Conservation (phyloP, 768 basidiomycete species). For the Boletus vermiculosoides region DNA sequence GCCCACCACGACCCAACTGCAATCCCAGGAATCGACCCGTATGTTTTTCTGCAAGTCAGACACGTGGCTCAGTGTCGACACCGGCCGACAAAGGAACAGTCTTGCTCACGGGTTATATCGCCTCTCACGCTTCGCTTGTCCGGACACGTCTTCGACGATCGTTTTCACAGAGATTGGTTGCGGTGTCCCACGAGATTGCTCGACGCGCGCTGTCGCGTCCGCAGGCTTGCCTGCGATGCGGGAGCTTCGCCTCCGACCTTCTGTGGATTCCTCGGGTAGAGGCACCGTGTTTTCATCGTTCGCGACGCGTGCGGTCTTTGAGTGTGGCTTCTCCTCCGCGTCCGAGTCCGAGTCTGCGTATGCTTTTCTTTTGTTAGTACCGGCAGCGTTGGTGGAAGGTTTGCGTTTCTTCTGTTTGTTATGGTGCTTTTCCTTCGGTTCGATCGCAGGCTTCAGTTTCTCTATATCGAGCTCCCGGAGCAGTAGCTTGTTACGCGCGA, state of each 20-base stretch:
- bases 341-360: constrained; percentile 25
- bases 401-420: constrained; percentile 8
- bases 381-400: background rate
- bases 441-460: constrained; percentile 41
- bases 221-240: constrained; percentile 56
- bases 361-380: constrained; percentile 43
- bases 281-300: constrained; percentile 23
- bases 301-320: constrained; percentile 15
- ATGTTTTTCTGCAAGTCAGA: constrained; percentile 56
- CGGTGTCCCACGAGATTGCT: constrained; percentile 36
- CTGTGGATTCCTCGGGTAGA: background rate
- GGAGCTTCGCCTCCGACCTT: constrained; percentile 59
- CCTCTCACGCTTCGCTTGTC: constrained; percentile 34
- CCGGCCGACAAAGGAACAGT: background rate
- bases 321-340: constrained; percentile 31
- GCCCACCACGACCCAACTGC: constrained; percentile 85
- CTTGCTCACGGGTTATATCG: constrained; percentile 33
- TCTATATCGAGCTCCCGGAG: constrained; percentile 43
- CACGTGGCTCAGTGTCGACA: constrained; percentile 19
- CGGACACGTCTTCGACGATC: constrained; percentile 36
- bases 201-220: constrained; percentile 46
- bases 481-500: constrained; percentile 43
- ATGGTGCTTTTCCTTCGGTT: constrained; percentile 43
- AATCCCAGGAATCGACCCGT: constrained; percentile 78
- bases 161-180: constrained; percentile 40